Evolutionary conservation across 768 basidiomycete species (phyloP), one percentile per base, ranked within the genome.

Genomic region (Glaciozyma antarctica): DNA sequence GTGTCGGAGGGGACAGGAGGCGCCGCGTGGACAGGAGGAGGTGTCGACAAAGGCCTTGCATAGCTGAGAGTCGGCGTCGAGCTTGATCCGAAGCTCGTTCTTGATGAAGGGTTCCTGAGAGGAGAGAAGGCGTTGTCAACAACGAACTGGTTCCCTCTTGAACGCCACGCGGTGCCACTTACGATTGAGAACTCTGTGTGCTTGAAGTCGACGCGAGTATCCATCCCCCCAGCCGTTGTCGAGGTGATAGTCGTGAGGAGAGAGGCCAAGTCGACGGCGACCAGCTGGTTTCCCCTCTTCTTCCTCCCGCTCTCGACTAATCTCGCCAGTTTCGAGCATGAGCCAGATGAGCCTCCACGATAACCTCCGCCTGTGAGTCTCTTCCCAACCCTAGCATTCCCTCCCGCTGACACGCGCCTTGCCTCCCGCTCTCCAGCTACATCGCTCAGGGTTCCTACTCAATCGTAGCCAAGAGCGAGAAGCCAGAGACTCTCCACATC

Each of bases 1-100:
- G 76, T 99, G 95, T 22, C 95, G 83, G 55, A 92, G 78, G 19
- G 93, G 95, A 76, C 95, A 99, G 75, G 87, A 84, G 9, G 90
- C 77, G n/a, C 91, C 88, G 5, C 88, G 89, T 6, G 97, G 83
- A 44, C 95, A 95, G 74, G 90, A 90, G 17, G 90, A 90, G 24
- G 88, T 81, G 3, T 87, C 86, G 44, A 97, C 80, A 10, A 86
- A 84, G 51, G 89, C 81, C 64, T 87, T 83, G 77, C 95, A 99
- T 72, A 98, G 95, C 77, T 98, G 91, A 68, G 88, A 86, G 77
- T 98, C 95, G 44, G 63, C 32, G 70, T 71, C 66, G 64, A 71
- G 70, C 28, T 61, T 58, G 64, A 71, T 52, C 2, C 13, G 16
- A 44, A 71, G 66, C 5, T 62, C 41, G 53, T 62, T 16, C 52